These are phyloP conservation scores for Ophiostoma triangulosporum DNA, from an alignment of 2,329 filamentous ascomycete species.

Conservation along the genomic window DNA sequence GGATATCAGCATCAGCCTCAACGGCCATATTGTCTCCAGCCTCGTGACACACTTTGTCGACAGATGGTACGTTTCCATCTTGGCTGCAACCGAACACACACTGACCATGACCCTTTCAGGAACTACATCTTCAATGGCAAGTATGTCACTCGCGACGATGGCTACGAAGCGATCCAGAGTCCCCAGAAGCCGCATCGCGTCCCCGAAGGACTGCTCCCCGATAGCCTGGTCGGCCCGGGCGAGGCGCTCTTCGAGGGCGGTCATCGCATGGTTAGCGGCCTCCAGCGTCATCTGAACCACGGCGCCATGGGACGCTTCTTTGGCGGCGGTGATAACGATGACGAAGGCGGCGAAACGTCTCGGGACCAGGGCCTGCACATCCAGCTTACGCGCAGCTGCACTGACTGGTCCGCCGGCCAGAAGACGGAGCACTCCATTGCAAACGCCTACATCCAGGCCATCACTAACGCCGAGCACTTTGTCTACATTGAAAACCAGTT, in stretches of 20 bases:
- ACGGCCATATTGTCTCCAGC: slow-evolving; percentile 61
- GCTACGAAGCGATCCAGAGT: slow-evolving; percentile 30
- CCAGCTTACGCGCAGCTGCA: slow-evolving; percentile 37
- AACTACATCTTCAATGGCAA: slow-evolving; percentile 83
- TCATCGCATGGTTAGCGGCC: slow-evolving; percentile 18
- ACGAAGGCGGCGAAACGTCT: slow-evolving; percentile 15
- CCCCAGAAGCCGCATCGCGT: slow-evolving; percentile 16
- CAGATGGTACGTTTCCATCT: slow-evolving; percentile 44
- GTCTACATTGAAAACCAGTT: slow-evolving; percentile 79
- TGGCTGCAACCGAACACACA: background rate
- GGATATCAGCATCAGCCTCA: slow-evolving; percentile 66
- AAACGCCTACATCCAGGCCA: slow-evolving; percentile 68
- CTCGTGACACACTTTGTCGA: slow-evolving; percentile 68
- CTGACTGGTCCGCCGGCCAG: slow-evolving; percentile 38
- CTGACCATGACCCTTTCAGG: slow-evolving; percentile 27
- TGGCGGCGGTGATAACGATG: slow-evolving; percentile 18
- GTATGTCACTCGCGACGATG: slow-evolving; percentile 43
- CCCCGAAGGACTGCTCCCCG: slow-evolving; percentile 12
- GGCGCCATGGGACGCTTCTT: slow-evolving; percentile 25
- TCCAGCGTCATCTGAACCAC: slow-evolving; percentile 23
- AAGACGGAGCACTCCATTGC: slow-evolving; percentile 62
- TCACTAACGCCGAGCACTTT: slow-evolving; percentile 55
- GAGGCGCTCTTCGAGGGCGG: slow-evolving; percentile 15
- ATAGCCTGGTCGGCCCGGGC: slow-evolving; percentile 11
- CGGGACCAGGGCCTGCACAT: slow-evolving; percentile 24